Evolutionary conservation across 352 stramenopile genomes (phyloP).

Genomic region (Pythium brassicae): DNA sequence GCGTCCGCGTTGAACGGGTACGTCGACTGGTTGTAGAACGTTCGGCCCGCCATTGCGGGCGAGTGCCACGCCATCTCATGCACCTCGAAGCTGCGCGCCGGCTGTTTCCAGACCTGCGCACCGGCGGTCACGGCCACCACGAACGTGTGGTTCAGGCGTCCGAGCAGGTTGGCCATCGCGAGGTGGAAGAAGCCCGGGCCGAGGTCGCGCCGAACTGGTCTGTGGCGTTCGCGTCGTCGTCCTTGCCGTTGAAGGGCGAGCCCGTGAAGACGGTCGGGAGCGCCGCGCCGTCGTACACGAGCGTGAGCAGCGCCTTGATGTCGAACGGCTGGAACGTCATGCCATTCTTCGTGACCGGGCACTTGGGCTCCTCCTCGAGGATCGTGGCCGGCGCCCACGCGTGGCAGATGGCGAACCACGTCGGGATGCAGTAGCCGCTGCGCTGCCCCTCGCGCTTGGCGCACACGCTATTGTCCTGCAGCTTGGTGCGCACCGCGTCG

Average conservation of each 20-base stretch:
- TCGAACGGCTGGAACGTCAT: slow-evolving; percentile 51
- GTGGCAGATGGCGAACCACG: slow-evolving; percentile 60
- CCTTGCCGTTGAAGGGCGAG: slow-evolving; percentile 11
- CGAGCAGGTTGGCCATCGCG: slow-evolving; percentile 14
- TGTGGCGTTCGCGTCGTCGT: slow-evolving; percentile 5
- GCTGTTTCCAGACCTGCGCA: slow-evolving; percentile 65
- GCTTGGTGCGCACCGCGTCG: slow-evolving; percentile 23
- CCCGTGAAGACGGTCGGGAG: slow-evolving; percentile 14
- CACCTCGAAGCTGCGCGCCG: slow-evolving; percentile 41
- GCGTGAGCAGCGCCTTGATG: slow-evolving; percentile 17
- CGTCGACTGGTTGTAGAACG: slow-evolving; percentile 37
- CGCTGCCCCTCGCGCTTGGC: slow-evolving; percentile 25
- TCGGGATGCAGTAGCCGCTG: slow-evolving; percentile 43
- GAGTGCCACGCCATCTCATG: slow-evolving; percentile 39
- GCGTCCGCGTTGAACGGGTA: slow-evolving; percentile 66
- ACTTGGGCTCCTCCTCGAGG: slow-evolving; percentile 41
- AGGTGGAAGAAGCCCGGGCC: slow-evolving; percentile 15
- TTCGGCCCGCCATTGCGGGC: slow-evolving; percentile 26
- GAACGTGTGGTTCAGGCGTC: slow-evolving; percentile 10
- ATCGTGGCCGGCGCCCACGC: slow-evolving; percentile 52
- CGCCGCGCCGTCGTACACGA: slow-evolving; percentile 10
- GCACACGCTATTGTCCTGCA: slow-evolving; percentile 41
- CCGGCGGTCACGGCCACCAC: slow-evolving; percentile 25
- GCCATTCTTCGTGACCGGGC: slow-evolving; percentile 43
- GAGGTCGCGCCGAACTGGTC: slow-evolving; percentile 13